Evolutionary conservation across 495 filamentous ascomycete genomes (phyloP).

Genomic region (Penicillium cosmopolitanum): DNA sequence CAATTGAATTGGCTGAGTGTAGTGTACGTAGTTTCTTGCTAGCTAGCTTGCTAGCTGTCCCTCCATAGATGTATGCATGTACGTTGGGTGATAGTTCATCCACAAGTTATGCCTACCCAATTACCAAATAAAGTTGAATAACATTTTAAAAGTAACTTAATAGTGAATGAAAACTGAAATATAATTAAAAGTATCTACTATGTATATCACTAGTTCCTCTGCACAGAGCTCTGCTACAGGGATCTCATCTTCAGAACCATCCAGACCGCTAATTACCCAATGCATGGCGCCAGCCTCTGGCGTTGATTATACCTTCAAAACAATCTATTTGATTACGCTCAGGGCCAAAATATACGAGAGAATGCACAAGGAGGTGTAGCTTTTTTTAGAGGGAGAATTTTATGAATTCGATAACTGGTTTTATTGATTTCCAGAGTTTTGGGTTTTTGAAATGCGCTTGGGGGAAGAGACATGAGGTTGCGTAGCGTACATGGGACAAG

Average conservation of each 20-base stretch:
- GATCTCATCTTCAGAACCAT: neutral
- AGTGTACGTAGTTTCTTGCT: neutral
- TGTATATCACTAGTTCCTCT: neutral
- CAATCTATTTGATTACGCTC: slow-evolving; percentile 9
- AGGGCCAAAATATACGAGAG: neutral
- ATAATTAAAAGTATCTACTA: neutral
- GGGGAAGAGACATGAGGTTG: slow-evolving; percentile 6
- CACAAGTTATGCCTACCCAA: too few relatives aligned
- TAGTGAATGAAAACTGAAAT: neutral
- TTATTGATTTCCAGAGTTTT: slow-evolving; percentile 9
- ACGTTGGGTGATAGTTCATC: too few relatives aligned
- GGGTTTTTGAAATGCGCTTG: slow-evolving; percentile 9
- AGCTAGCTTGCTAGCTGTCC: neutral
- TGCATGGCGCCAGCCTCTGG: slow-evolving; percentile 25
- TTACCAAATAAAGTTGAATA: neutral
- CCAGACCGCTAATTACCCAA: slow-evolving; percentile 4
- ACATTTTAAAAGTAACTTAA: neutral
- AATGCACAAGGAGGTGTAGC: too few relatives aligned
- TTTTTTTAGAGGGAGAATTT: neutral
- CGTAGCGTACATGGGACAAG: slow-evolving; percentile 31
- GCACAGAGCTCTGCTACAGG: neutral
- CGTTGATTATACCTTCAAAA: neutral
- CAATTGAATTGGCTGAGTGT: too few relatives aligned
- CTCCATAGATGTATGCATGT: neutral
- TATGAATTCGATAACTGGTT: slow-evolving; percentile 10